Evolutionary conservation across 352 stramenopile genomes (phyloP).

Genomic region (Phytopythium ostracodes): DNA sequence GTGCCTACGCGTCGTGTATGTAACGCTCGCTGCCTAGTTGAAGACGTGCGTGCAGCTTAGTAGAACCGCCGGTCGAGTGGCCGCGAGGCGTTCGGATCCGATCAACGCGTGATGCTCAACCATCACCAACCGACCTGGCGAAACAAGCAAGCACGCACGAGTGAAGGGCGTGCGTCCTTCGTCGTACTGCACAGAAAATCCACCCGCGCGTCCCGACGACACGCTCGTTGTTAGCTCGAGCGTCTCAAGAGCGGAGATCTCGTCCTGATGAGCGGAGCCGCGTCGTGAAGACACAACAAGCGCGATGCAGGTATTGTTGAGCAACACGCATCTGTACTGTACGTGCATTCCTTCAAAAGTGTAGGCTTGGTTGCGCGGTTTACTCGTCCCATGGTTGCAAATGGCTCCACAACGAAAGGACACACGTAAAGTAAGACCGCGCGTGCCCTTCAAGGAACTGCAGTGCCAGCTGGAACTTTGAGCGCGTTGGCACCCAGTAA

Average conservation of each 20-base stretch:
- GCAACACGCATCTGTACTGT: no score
- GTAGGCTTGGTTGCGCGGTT: no score
- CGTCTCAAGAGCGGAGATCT: no score
- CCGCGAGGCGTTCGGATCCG: not conserved
- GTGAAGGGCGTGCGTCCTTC: not conserved
- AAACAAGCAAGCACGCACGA: not conserved
- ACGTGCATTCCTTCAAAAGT: no score
- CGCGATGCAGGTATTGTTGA: no score
- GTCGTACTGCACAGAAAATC: not conserved
- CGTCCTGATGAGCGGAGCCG: no score
- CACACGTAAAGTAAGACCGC: not conserved
- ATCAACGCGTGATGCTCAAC: not conserved
- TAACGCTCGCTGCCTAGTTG: no score
- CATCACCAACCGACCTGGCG: not conserved
- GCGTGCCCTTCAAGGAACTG: not conserved
- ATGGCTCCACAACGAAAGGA: not conserved
- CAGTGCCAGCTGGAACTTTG: not conserved
- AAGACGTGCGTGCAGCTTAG: not conserved
- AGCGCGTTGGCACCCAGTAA: not conserved
- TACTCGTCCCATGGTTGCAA: not conserved
- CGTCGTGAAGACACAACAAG: no score
- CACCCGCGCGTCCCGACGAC: not conserved
- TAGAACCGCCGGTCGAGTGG: not conserved
- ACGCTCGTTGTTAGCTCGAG: no score
- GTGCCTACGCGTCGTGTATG: no score